phyloP scores from a whole-genome alignment of 108 stramenopile genomes.

The Fragilaria radians region DNA sequence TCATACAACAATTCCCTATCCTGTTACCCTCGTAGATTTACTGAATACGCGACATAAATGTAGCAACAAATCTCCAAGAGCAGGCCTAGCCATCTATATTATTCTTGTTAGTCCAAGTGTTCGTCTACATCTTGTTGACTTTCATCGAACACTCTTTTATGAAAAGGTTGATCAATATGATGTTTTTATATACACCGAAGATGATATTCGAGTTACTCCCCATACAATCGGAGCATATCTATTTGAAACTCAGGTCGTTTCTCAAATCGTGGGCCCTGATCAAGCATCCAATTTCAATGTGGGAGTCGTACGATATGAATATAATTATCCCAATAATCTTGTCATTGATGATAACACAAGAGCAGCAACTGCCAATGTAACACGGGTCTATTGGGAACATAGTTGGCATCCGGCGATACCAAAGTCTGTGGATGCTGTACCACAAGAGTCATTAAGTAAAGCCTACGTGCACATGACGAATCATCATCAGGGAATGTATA shows the following conservation, averaged over 20 bases:
- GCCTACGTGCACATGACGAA: constrained; percentile 67
- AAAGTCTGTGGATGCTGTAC: constrained; percentile 40
- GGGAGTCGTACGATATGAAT: constrained; percentile 84
- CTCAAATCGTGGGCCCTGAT: constrained; percentile 32
- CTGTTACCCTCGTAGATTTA: constrained; percentile 64
- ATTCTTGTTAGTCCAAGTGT: constrained; percentile 43
- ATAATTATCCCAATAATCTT: constrained; percentile 76
- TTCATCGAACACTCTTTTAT: constrained; percentile 73
- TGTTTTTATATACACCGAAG: constrained; percentile 81
- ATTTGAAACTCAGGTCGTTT: constrained; percentile 59
- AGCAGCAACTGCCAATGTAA: constrained; percentile 76
- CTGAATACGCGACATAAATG: constrained; percentile 64
- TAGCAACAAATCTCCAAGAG: constrained; percentile 32
- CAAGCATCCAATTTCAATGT: constrained; percentile 66
- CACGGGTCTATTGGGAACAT: constrained; percentile 86
- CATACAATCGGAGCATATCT: constrained; percentile 68
- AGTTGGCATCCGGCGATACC: constrained; percentile 33
- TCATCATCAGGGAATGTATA: constrained; percentile 86
- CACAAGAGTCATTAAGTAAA: constrained; percentile 25
- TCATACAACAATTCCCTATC: constrained; percentile 64
- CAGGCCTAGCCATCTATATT: constrained; percentile 49
- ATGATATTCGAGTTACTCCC: constrained; percentile 80
- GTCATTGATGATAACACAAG: constrained; percentile 82
- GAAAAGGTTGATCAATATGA: constrained; percentile 69
- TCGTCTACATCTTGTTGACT: constrained; percentile 75